phyloP scores from a whole-genome alignment of 2,329 filamentous ascomycete species.

The Penicillium sp. region DNA sequence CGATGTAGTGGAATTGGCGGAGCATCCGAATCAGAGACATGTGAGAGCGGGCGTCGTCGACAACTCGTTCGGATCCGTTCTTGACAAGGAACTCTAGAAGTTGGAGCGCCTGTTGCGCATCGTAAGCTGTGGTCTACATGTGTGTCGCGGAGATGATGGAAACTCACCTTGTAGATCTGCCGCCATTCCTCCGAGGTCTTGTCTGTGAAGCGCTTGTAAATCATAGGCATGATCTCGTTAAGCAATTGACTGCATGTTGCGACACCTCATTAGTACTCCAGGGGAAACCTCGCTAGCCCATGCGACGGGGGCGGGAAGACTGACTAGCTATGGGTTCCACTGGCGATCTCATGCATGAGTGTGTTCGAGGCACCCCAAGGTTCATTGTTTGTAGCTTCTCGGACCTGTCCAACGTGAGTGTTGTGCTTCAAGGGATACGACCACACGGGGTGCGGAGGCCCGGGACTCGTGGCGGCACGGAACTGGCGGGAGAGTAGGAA shows the following conservation, averaged over 20 bases:
- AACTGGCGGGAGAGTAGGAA: slow-evolving; percentile 16
- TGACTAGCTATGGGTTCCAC: slow-evolving; percentile 95
- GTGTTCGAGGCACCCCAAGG: slow-evolving; percentile 83
- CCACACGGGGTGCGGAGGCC: too few species aligned
- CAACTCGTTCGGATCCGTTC: slow-evolving; percentile 92
- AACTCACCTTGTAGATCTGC: slow-evolving; percentile 92
- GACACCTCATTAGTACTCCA: too few species aligned
- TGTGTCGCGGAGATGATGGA: too few species aligned
- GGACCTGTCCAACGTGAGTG: slow-evolving; percentile 52
- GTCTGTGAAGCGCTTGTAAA: slow-evolving; percentile 97
- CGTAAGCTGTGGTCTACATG: too few species aligned
- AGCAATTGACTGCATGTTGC: slow-evolving; percentile 79
- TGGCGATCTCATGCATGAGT: slow-evolving; percentile 95
- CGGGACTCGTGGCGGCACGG: too few species aligned
- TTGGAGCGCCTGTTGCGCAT: too few species aligned
- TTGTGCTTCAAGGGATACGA: too few species aligned
- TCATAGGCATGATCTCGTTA: slow-evolving; percentile 99
- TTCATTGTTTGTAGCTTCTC: slow-evolving; percentile 98
- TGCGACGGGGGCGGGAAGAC: too few species aligned
- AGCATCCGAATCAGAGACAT: slow-evolving; percentile 96
- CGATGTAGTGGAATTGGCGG: slow-evolving; percentile 93
- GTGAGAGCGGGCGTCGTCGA: slow-evolving; percentile 92
- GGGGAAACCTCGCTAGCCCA: too few species aligned
- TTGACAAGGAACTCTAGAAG: slow-evolving; percentile 95
- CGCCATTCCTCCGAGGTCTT: slow-evolving; percentile 97